These are phyloP conservation scores for Penicillium odoratum DNA, from an alignment of 495 filamentous ascomycete species.

Conservation along the genomic window DNA sequence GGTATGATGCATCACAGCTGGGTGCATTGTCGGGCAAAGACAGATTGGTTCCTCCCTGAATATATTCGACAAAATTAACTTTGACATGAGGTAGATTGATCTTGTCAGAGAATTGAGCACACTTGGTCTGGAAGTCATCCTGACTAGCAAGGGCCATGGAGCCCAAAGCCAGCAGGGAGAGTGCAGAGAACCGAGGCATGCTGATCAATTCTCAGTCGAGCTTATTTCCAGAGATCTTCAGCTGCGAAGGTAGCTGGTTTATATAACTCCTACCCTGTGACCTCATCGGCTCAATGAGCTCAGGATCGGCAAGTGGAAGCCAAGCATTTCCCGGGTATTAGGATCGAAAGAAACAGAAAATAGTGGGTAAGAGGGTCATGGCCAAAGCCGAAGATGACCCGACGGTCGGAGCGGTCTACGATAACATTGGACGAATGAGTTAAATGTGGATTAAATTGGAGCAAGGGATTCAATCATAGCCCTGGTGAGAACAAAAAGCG, in stretches of 20 bases:
- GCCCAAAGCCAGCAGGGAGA: conserved; percentile 27
- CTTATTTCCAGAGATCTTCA: neutral
- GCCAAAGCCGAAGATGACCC: conserved; percentile 20
- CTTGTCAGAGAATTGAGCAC: conserved; percentile 30
- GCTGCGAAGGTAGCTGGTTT: neutral
- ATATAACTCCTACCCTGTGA: conserved; percentile 9
- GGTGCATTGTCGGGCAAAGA: conserved; percentile 46
- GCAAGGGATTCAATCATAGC: neutral
- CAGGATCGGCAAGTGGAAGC: conserved; percentile 13
- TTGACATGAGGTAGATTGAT: conserved; percentile 39
- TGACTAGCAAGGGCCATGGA: conserved; percentile 28
- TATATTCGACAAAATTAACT: conserved; percentile 41
- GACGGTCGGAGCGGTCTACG: neutral
- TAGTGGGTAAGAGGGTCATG: neutral
- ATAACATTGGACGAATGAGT: neutral
- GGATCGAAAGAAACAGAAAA: neutral
- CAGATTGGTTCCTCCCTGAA: conserved; percentile 50
- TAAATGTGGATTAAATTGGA: neutral
- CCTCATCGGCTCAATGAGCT: neutral
- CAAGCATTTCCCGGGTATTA: conserved; percentile 11
- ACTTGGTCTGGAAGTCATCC: conserved; percentile 33
- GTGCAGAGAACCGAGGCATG: conserved; percentile 21
- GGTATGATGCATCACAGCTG: conserved; percentile 41
- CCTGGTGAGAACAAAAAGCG: neutral
- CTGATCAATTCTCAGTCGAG: neutral